Evolutionary conservation across 805 yeast species (phyloP).

Genomic region (Kuraishia borneana): DNA sequence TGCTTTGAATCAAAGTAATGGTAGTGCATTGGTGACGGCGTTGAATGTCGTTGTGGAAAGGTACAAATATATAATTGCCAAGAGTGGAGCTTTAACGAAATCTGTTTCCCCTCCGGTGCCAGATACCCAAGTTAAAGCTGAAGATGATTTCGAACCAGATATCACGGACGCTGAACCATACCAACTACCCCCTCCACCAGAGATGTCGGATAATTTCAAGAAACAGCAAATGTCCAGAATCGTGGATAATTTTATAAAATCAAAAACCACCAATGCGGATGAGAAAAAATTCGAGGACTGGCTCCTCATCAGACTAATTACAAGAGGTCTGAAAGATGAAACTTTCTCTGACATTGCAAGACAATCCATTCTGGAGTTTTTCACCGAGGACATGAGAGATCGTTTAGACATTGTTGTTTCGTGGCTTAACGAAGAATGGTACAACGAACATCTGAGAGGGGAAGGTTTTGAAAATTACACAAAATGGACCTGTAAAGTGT

Average conservation of each 20-base stretch:
- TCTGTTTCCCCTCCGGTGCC: too few species aligned
- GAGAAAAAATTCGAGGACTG: constrained; percentile 45
- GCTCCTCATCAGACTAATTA: constrained; percentile 67
- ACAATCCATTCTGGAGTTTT: constrained; percentile 59
- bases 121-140: constrained; percentile 11
- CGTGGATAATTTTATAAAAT: constrained; percentile 44
- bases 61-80: constrained; percentile 35
- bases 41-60: constrained; percentile 61
- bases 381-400: constrained; percentile 59
- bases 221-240: constrained; percentile 45
- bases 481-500: constrained; percentile 56
- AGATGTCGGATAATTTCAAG: constrained; percentile 41
- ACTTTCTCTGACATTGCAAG: constrained; percentile 54
- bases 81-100: constrained; percentile 2
- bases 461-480: constrained; percentile 42
- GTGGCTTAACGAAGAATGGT: constrained; percentile 97
- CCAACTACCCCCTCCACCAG: constrained; percentile 45
- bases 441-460: constrained; percentile 30
- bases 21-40: constrained; percentile 47
- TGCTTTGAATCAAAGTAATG: constrained; percentile 48
- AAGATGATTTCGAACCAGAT: constrained; percentile 13
- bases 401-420: constrained; percentile 70
- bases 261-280: constrained; percentile 7
- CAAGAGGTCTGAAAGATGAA: constrained; percentile 54
- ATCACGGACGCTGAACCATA: constrained; percentile 21